Evolutionary conservation across 257 asterid species (phyloP).

Genomic region (Nicotiana noctiflora): DNA sequence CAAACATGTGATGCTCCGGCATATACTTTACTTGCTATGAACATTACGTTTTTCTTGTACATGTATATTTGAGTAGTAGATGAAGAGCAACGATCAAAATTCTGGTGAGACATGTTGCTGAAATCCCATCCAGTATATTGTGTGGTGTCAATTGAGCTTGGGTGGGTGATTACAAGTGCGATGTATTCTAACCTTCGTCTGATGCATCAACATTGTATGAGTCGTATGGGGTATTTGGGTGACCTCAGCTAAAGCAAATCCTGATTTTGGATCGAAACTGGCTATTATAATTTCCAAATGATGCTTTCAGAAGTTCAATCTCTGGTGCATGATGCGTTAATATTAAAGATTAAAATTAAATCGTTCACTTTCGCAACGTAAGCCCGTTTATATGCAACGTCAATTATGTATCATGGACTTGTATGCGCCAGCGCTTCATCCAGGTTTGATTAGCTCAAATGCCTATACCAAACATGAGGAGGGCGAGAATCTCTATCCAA

Average conservation of each 20-base stretch:
- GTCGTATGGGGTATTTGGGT: background rate
- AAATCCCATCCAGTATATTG: background rate
- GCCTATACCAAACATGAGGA: background rate
- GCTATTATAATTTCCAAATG: background rate
- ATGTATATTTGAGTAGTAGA: conserved; percentile 4
- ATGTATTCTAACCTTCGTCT: background rate
- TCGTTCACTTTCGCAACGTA: background rate
- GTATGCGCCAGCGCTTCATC: background rate
- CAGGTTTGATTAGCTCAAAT: background rate
- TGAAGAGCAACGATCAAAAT: background rate
- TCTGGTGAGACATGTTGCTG: background rate
- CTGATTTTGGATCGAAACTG: background rate
- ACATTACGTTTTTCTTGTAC: background rate
- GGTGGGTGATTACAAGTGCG: background rate
- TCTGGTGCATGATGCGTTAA: background rate
- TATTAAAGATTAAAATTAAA: background rate
- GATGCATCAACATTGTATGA: background rate
- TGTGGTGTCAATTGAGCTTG: conserved; percentile 2
- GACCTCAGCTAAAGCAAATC: conserved; percentile 2
- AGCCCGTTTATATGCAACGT: background rate
- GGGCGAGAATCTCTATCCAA: background rate
- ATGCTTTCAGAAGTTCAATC: background rate
- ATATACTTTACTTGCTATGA: background rate
- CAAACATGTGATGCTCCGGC: conserved; percentile 47
- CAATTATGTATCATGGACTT: background rate